phyloP scores from a whole-genome alignment of 148 eudicot genomes.

The Rhododendron ferrugineum region DNA sequence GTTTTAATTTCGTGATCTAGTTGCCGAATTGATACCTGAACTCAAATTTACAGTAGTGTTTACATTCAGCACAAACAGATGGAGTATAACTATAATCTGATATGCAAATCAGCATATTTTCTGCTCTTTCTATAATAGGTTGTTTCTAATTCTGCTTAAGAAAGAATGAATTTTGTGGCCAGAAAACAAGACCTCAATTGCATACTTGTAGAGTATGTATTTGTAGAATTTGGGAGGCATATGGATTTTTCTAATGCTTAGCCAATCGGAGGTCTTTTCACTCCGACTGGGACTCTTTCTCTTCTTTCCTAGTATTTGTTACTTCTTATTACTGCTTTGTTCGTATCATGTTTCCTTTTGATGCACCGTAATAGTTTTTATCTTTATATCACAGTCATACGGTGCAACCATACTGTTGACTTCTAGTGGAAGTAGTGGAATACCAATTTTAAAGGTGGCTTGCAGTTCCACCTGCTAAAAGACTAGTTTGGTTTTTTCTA shows the following conservation, averaged over 20 bases:
- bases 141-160: no score
- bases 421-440: not conserved
- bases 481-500: not conserved
- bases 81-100: not conserved
- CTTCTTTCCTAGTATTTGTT: not conserved
- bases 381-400: not conserved
- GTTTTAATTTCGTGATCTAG: not conserved
- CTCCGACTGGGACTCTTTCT: not conserved
- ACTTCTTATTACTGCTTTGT: not conserved
- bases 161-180: not conserved
- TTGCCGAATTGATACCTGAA: not conserved
- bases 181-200: not conserved
- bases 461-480: not conserved
- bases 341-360: not conserved
- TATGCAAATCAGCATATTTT: not conserved
- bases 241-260: not conserved
- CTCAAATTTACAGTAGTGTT: not conserved
- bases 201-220: not conserved
- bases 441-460: not conserved
- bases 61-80: not conserved
- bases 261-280: not conserved
- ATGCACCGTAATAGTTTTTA: not conserved
- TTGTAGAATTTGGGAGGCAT: not conserved
- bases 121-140: not conserved
- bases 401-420: not conserved